A percentile compares a stretch with the other conserved stretches of the same genome.
Conservation (phyloP, 805 yeast genomes). For the Peterozyma xylosa region DNA sequence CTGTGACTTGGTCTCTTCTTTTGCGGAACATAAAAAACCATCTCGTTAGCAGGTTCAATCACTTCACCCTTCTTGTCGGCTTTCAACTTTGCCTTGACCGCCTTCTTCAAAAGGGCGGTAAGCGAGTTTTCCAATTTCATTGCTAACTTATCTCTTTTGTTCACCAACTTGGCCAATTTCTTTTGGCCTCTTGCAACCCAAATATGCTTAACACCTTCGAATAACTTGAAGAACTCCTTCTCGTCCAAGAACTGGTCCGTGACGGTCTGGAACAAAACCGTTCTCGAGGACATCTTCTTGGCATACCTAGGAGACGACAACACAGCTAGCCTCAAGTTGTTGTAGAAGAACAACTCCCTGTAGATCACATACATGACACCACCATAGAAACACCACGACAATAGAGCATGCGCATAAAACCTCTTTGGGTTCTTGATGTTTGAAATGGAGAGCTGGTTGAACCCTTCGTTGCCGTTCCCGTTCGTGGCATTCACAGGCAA, state of each 20-base stretch:
- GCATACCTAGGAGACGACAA: conserved; percentile 79
- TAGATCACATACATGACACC: conserved; percentile 63
- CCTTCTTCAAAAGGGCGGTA: conserved; percentile 46
- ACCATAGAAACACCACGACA: conserved; percentile 77
- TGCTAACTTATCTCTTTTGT: conserved; percentile 54
- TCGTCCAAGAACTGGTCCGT: conserved; percentile 71
- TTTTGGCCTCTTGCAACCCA: conserved; percentile 68
- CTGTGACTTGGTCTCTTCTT: conserved; percentile 62
- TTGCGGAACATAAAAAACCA: conserved; percentile 52
- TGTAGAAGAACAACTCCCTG: conserved; percentile 74
- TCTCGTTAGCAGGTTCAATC: conserved; percentile 37
- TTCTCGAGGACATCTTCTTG: conserved; percentile 64
- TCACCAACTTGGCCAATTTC: conserved; percentile 46
- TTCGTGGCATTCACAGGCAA: conserved; percentile 78
- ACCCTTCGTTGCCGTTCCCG: conserved; percentile 56
- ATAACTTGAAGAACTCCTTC: conserved; percentile 62
- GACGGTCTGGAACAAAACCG: conserved; percentile 78
- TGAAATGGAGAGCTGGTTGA: conserved; percentile 71
- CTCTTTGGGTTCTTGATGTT: conserved; percentile 55
- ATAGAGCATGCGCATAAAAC: conserved; percentile 80
- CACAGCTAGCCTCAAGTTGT: conserved; percentile 69
- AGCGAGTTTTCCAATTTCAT: conserved; percentile 61
- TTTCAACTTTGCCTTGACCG: conserved; percentile 56
- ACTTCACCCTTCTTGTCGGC: conserved; percentile 56
- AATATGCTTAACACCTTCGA: conserved; percentile 75